A percentile compares a stretch with the other conserved stretches of the same genome.
phyloP scores from a whole-genome alignment of 116 monocot species.

The Trichopus zeylanicus region DNA sequence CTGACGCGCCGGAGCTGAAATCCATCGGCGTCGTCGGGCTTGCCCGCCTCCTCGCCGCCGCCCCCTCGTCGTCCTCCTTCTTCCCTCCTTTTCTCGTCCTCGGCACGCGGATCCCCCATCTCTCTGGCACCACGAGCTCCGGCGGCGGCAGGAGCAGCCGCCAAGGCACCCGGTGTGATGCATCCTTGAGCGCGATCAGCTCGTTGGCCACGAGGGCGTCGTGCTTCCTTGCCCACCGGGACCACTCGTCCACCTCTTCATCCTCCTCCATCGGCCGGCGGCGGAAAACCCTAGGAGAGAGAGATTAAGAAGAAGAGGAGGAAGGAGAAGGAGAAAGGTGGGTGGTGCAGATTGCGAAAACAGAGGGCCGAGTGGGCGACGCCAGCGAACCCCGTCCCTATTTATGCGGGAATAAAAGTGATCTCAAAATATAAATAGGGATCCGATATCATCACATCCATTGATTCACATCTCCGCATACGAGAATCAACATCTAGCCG shows the following conservation, averaged over 20 bases:
- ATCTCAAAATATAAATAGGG: too few species aligned
- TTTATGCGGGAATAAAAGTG: too few species aligned
- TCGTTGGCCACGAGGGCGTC: not conserved
- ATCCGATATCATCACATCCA: too few species aligned
- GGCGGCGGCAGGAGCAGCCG: not conserved
- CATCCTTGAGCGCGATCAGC: not conserved
- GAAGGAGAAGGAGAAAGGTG: not conserved
- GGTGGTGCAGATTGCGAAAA: not conserved
- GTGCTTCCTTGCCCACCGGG: not conserved
- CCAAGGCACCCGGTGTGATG: not conserved
- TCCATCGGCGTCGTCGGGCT: slow-evolving; percentile 6
- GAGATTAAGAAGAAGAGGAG: not conserved
- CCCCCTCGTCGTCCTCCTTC: not conserved
- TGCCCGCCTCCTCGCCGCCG: not conserved
- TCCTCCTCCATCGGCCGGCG: not conserved
- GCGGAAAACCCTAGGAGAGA: not conserved
- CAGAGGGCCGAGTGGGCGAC: too few species aligned
- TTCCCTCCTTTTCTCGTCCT: not conserved
- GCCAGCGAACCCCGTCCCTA: too few species aligned
- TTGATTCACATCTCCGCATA: too few species aligned
- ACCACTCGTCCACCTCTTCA: not conserved
- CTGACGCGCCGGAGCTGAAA: not conserved
- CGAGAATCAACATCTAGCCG: too few species aligned
- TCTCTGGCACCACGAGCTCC: not conserved
- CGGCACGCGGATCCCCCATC: not conserved